A percentile compares a stretch with the other conserved stretches of the same genome.
Evolutionary conservation across 2,329 filamentous ascomycete species (phyloP).

Genomic region (Lachnellula hyalina): DNA sequence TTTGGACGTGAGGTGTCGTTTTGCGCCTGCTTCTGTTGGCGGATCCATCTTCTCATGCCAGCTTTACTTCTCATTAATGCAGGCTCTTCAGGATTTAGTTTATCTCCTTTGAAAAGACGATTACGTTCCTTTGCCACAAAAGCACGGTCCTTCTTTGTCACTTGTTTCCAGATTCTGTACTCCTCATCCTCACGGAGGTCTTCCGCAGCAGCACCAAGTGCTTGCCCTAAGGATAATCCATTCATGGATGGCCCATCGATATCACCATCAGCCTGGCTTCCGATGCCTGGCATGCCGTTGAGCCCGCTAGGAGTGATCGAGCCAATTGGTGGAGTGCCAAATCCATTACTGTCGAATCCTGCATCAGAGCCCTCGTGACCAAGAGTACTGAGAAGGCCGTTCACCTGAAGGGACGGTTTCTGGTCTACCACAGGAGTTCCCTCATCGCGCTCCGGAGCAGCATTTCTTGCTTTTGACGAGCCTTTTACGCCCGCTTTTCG

Average conservation of each 20-base stretch:
- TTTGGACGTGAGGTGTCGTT: slow-evolving; percentile 39
- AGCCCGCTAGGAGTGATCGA: slow-evolving; percentile 70
- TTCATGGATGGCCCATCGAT: slow-evolving; percentile 71
- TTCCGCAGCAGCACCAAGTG: slow-evolving; percentile 61
- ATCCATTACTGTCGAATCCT: slow-evolving; percentile 73
- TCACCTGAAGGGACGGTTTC: slow-evolving; percentile 66
- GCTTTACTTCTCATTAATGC: slow-evolving; percentile 79
- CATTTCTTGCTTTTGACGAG: slow-evolving; percentile 62
- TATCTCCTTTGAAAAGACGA: slow-evolving; percentile 78
- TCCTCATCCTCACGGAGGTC: slow-evolving; percentile 87
- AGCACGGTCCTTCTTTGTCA: slow-evolving; percentile 93
- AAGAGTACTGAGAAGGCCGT: slow-evolving; percentile 53
- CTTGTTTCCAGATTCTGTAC: slow-evolving; percentile 97
- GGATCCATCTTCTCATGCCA: slow-evolving; percentile 84
- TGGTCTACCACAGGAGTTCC: slow-evolving; percentile 71
- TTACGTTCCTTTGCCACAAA: slow-evolving; percentile 79
- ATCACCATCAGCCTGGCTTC: slow-evolving; percentile 76
- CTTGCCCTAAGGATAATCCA: slow-evolving; percentile 57
- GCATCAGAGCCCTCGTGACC: slow-evolving; percentile 70
- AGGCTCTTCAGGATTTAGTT: slow-evolving; percentile 80
- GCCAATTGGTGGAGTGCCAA: slow-evolving; percentile 73
- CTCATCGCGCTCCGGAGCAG: slow-evolving; percentile 67
- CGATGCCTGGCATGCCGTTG: slow-evolving; percentile 61
- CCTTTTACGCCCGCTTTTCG: slow-evolving; percentile 78
- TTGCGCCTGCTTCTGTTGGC: slow-evolving; percentile 68